These are phyloP conservation scores for Melanogaster broomeanus DNA, from an alignment of 768 basidiomycete species.

Conservation along the genomic window DNA sequence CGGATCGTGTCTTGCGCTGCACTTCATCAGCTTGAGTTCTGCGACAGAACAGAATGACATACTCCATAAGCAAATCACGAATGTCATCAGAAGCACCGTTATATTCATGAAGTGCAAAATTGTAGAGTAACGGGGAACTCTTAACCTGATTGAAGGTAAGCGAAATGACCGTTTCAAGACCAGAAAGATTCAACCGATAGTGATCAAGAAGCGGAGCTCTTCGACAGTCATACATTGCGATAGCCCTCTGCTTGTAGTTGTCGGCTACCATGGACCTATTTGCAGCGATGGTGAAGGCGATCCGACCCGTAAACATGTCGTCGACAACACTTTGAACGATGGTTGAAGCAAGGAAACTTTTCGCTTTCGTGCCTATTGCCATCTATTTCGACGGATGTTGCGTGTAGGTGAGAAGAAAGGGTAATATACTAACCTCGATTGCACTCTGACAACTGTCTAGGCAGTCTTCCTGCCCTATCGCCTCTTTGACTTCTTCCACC, in stretches of 20 bases:
- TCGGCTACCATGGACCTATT: conserved; percentile 82
- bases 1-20: conserved; percentile 57
- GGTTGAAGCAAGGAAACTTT: conserved; percentile 79
- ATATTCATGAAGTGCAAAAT: conserved; percentile 83
- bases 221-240: conserved; percentile 69
- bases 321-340: conserved; percentile 86
- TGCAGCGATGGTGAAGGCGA: conserved; percentile 63
- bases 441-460: conserved; percentile 76
- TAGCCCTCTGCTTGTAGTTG: conserved; percentile 81
- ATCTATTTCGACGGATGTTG: conserved; percentile 48
- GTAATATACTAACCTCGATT: conserved; percentile 65
- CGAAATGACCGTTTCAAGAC: not conserved
- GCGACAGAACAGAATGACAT: conserved; percentile 25
- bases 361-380: conserved; percentile 85
- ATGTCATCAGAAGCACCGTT: conserved; percentile 61
- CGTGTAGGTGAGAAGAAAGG: not conserved
- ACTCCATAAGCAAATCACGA: conserved; percentile 78
- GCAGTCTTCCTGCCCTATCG: conserved; percentile 52
- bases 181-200: conserved; percentile 52
- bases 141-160: conserved; percentile 48
- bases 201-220: conserved; percentile 80
- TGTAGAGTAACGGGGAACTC: conserved; percentile 79
- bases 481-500: conserved; percentile 63
- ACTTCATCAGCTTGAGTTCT: conserved; percentile 3
- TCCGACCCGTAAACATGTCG: conserved; percentile 82